Evolutionary conservation across 352 stramenopile genomes (phyloP).

Genomic region (Pythium aquatile): DNA sequence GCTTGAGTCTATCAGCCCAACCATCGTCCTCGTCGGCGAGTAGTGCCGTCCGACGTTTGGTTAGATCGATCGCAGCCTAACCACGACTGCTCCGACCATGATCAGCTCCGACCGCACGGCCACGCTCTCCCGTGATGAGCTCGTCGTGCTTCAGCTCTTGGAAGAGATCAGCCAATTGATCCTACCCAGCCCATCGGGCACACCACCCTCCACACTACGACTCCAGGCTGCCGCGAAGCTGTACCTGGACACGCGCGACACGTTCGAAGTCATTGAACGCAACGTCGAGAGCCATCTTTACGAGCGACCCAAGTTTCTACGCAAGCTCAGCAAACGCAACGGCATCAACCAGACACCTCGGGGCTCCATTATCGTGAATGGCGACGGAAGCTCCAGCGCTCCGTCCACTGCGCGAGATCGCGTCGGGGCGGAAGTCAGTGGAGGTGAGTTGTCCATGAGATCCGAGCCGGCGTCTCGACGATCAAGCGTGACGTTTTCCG

Average conservation of each 20-base stretch:
- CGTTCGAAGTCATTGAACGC: conserved; percentile 65
- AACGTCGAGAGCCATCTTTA: conserved; percentile 42
- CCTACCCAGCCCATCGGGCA: conserved; percentile 27
- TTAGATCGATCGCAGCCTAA: not conserved
- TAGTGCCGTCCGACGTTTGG: not conserved
- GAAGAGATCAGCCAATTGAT: conserved; percentile 63
- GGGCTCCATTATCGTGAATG: conserved; percentile 5
- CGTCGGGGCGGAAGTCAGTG: not conserved
- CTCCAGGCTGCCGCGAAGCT: conserved; percentile 65
- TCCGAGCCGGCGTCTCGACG: conserved; percentile 4
- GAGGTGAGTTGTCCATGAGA: not conserved
- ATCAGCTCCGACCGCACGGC: not conserved
- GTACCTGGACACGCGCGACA: conserved; percentile 74
- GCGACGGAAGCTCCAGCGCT: not conserved
- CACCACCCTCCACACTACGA: conserved; percentile 24
- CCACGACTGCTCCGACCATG: not conserved
- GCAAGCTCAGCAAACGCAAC: conserved; percentile 48
- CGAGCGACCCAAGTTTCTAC: conserved; percentile 46
- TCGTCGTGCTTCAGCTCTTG: conserved; percentile 70
- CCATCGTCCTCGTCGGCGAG: not conserved
- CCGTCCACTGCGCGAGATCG: conserved; percentile 1
- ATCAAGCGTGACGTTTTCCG: conserved; percentile 8
- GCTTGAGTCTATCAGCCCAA: not conserved
- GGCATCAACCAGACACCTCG: conserved; percentile 23
- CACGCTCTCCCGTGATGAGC: conserved; percentile 32